A percentile compares a stretch with the other conserved stretches of the same genome.
phyloP scores from a whole-genome alignment of 176 grass and related monocot species.

The Aegilops bicornis region DNA sequence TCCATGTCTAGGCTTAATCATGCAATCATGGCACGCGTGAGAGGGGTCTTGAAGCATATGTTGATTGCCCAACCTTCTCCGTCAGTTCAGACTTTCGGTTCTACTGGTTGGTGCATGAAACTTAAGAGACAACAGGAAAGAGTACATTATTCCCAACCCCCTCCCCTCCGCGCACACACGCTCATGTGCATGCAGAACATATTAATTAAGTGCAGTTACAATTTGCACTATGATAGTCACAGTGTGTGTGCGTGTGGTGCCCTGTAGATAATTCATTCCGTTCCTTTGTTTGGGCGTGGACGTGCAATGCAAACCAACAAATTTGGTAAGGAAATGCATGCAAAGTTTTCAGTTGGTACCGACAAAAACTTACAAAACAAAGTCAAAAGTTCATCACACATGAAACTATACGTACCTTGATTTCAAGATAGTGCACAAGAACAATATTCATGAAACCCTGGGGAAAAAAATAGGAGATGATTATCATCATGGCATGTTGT shows the following conservation, averaged over 20 bases:
- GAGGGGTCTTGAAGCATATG: too few relatives aligned
- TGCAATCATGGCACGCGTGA: too few relatives aligned
- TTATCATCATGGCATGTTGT: constrained; percentile 2
- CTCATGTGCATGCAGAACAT: background rate
- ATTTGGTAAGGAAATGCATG: background rate
- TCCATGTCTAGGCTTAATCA: too few relatives aligned
- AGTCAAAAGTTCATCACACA: background rate
- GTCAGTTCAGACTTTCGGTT: too few relatives aligned
- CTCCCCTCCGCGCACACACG: background rate
- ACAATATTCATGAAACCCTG: constrained; percentile 98
- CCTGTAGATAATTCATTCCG: background rate
- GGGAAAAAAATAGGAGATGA: constrained; percentile 33
- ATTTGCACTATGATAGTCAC: background rate
- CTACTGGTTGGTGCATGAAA: too few relatives aligned
- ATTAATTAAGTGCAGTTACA: background rate
- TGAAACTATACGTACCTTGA: constrained; percentile 66
- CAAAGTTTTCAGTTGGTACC: background rate
- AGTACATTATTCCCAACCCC: background rate
- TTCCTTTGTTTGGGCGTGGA: background rate
- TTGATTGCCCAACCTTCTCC: too few relatives aligned
- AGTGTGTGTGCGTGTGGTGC: background rate
- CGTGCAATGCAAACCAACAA: background rate
- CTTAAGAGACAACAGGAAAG: background rate
- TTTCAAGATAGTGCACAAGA: constrained; percentile 97
- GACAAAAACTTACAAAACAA: background rate